These are phyloP conservation scores for Mrakia frigida DNA, from an alignment of 768 basidiomycete genomes.

Conservation along the genomic window DNA sequence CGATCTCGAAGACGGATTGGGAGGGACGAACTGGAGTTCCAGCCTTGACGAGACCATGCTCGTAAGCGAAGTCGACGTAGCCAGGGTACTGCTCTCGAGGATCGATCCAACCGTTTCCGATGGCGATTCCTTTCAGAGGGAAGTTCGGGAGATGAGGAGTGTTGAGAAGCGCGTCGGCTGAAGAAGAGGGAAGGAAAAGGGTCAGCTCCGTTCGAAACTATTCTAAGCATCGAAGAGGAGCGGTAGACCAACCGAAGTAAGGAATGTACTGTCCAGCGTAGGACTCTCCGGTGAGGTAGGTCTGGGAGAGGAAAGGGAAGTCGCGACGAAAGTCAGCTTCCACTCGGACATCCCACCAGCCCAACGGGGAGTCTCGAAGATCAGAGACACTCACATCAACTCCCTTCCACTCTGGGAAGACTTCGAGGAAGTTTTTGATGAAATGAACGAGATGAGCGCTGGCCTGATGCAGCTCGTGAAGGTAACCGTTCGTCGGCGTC, in stretches of 20 bases:
- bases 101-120: slow-evolving; percentile 99
- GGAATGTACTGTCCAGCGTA: slow-evolving; percentile 98
- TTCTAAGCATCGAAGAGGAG: background rate
- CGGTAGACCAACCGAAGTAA: slow-evolving; percentile 63
- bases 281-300: slow-evolving; percentile 91
- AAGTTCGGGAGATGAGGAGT: slow-evolving; percentile 54
- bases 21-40: slow-evolving; percentile 57
- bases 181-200: slow-evolving; percentile 24
- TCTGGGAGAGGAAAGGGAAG: slow-evolving; percentile 51
- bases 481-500: slow-evolving; percentile 74
- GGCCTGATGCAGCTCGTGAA: slow-evolving; percentile 70
- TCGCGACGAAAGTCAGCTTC: background rate
- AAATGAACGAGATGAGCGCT: slow-evolving; percentile 75
- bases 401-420: slow-evolving; percentile 80
- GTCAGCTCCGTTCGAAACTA: background rate
- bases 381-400: slow-evolving; percentile 63
- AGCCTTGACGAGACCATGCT: slow-evolving; percentile 68
- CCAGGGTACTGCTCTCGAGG: slow-evolving; percentile 79
- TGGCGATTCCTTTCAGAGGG: slow-evolving; percentile 72
- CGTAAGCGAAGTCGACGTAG: slow-evolving; percentile 77
- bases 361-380: background rate
- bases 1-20: background rate
- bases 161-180: slow-evolving; percentile 70
- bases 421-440: slow-evolving; percentile 73
- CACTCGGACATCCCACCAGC: background rate